Evolutionary conservation across 768 basidiomycete genomes (phyloP), one percentile per base, ranked within the genome.

Genomic region (Trametes maxima): DNA sequence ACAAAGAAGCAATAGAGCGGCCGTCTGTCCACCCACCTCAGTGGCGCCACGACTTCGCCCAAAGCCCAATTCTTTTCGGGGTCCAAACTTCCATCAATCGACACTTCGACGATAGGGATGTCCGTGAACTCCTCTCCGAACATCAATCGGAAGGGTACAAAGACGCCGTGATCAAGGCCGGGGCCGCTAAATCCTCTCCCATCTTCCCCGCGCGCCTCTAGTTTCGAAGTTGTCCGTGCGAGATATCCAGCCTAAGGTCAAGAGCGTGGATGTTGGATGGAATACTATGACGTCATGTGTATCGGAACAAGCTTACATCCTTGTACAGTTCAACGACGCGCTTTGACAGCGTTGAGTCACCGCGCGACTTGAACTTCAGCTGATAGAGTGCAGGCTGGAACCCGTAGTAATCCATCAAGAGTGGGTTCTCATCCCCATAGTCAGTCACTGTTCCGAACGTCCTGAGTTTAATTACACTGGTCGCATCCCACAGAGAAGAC

Each of bases 141-240:
- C 90, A 92, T 92, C 60, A 87, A 70, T 46, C 80, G 77, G 78
- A 92, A 90, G 2, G 91, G 91, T 13, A 93, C 77, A 70, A 92
- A 92, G 46, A 92, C 89, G 22, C 90, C 91, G 67, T 91, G 89
- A 68, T 91, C 89, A 0, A 91, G 73, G 6, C 89, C 90, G 0
- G 87, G 82, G 0, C 86, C 87, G 47, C 67, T 48, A 68, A 83
- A 86, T 0, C 88, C 87, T 19, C 88, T 75, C 11, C 89, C 90
- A 64, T 91, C 89, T 57, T 71, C 65, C 2, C 89, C 89, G 14
- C 89, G 82, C 19, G 77, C 49, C 69, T 92, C 89, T 0, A 70
- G 64, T 50, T 72, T 78, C 6, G 76, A 68, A 7, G 80, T 80
- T 7, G 82, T 76, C 22, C 85, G 81, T 2, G 86, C 84, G 33